Conservation (phyloP, 257 asterid species). For the Ajuga chamaepitys region DNA sequence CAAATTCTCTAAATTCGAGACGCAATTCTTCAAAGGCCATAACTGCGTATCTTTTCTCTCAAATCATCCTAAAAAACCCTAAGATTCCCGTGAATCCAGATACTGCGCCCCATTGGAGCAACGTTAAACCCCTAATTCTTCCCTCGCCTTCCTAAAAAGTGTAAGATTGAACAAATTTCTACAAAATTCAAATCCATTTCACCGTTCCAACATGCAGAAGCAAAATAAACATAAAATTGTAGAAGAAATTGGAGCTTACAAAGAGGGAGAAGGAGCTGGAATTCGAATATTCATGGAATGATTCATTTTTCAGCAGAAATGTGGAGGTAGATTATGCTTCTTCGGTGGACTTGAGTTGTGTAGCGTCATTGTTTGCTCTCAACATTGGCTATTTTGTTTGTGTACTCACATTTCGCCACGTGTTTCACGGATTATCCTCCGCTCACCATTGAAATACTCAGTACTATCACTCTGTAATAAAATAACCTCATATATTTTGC, state of each 20-base stretch:
- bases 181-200: neutral
- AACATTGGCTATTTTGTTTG: constrained; percentile 21
- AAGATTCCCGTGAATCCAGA: neutral
- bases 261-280: constrained; percentile 55
- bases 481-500: too few species aligned
- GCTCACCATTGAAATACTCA: neutral
- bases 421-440: constrained; percentile 29
- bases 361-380: neutral
- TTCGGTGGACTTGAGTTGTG: neutral
- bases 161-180: neutral
- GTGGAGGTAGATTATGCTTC: neutral
- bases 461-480: too few species aligned
- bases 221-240: neutral
- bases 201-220: neutral
- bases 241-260: constrained; percentile 29
- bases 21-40: neutral
- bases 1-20: neutral
- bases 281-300: constrained; percentile 50
- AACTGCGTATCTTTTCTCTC: neutral
- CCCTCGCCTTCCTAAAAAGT: neutral
- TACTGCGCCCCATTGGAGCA: neutral
- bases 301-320: constrained; percentile 19
- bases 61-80: neutral
- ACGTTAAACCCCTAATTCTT: constrained; percentile 12
- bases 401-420: constrained; percentile 35